Conservation (phyloP, 1,284 basidiomycete species). For the Rhizoctonia solani region DNA sequence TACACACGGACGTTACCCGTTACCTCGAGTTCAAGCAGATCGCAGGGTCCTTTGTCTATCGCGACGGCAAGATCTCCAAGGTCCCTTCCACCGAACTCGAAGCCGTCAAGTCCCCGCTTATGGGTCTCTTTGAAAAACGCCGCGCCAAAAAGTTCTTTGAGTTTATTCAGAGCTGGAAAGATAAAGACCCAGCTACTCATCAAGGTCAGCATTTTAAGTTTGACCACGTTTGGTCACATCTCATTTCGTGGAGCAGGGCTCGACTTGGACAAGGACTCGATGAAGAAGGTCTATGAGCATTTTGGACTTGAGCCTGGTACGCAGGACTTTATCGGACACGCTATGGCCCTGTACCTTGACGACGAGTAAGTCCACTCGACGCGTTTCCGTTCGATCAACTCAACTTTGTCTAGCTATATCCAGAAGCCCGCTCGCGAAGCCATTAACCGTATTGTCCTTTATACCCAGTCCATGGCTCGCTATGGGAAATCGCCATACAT, state of each 20-base stretch:
- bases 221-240: not conserved
- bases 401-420: slow-evolving; percentile 70
- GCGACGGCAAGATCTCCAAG: slow-evolving; percentile 96
- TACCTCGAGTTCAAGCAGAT: slow-evolving; percentile 99
- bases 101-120: slow-evolving; percentile 90
- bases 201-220: slow-evolving; percentile 70
- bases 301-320: slow-evolving; percentile 97
- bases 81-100: slow-evolving; percentile 98
- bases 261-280: slow-evolving; percentile 83
- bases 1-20: slow-evolving; percentile 98
- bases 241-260: slow-evolving; percentile 59
- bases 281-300: slow-evolving; percentile 94
- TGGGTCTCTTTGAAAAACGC: slow-evolving; percentile 99
- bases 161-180: slow-evolving; percentile 95
- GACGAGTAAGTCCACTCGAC: slow-evolving; percentile 82
- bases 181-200: slow-evolving; percentile 92
- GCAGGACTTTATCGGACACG: slow-evolving; percentile 99
- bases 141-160: slow-evolving; percentile 99
- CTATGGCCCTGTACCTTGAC: slow-evolving; percentile 98
- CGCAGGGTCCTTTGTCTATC: slow-evolving; percentile 96
- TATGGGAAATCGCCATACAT: slow-evolving; percentile 99
- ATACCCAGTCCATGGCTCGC: slow-evolving; percentile 98
- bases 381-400: not conserved
- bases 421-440: slow-evolving; percentile 87
- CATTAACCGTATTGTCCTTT: slow-evolving; percentile 95